Percentiles rank a stretch among this genome's conserved stretches.
phyloP scores from a whole-genome alignment of 305 asterid genomes.

The Nicotiana rustica region DNA sequence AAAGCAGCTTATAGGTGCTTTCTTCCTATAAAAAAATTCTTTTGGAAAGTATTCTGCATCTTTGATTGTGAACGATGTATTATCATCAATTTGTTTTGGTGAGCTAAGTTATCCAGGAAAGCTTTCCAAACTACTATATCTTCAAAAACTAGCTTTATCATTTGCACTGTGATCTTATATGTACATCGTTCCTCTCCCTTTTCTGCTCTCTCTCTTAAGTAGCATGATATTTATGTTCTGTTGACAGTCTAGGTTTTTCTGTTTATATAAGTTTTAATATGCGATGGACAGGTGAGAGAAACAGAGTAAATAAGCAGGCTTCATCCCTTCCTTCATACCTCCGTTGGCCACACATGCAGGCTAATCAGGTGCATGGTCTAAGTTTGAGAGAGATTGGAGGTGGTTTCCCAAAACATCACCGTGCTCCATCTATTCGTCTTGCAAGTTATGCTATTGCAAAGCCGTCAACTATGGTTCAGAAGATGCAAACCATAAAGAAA shows the following conservation, averaged over 20 bases:
- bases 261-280: conserved; percentile 31
- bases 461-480: conserved; percentile 96
- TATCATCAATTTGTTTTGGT: neutral
- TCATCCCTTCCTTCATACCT: conserved; percentile 68
- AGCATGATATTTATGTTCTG: conserved; percentile 27
- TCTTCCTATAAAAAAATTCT: neutral
- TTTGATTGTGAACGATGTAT: neutral
- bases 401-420: conserved; percentile 94
- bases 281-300: conserved; percentile 69
- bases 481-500: conserved; percentile 92
- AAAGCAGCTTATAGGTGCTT: neutral
- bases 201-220: conserved; percentile 10
- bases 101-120: conserved; percentile 28
- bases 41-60: conserved; percentile 19
- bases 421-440: conserved; percentile 92
- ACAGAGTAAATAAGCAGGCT: conserved; percentile 59
- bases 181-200: conserved; percentile 5
- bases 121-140: conserved; percentile 1
- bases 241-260: conserved; percentile 2
- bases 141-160: conserved; percentile 6
- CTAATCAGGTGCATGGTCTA: conserved; percentile 96
- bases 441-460: conserved; percentile 97
- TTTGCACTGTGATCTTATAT: conserved; percentile 1
- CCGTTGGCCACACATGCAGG: conserved; percentile 98
- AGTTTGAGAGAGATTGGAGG: conserved; percentile 98